Evolutionary conservation across 257 asterid genomes (phyloP), one percentile per base, ranked within the genome.

Genomic region (Fraxinus americana): DNA sequence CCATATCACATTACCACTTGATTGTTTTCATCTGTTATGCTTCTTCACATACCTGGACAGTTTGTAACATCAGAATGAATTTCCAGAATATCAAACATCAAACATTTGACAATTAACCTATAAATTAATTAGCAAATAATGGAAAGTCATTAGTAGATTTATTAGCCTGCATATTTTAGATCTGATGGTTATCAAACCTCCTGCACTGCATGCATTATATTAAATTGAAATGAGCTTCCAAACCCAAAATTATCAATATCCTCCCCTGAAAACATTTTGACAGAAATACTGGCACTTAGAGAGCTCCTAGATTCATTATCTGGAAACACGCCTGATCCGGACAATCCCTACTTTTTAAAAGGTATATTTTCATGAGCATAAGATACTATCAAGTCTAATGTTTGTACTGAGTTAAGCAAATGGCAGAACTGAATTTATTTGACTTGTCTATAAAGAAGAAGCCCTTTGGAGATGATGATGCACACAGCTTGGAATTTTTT

Each of bases 201-300:
- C n/a, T 10, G 27, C 2, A 25, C 19, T 63, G 69, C 69, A 63
- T 19, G 67, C 19, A 21, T 25, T 35, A 21, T 19, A 66, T 48
- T 38, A 32, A 74, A 74, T 69, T 10, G 10, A 65, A 70, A 43
- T 8, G 13, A 43, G 54, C 17, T 72, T 35, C 27, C 17, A 57
- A 10, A 39, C 41, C 72, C 65, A 57, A 75, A 66, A 79, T n/a
- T 9, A 57, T 54, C 27, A 39, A 67, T 52, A 66, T 38, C 66
- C 19, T 45, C 75, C 72, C 16, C 43, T 14, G 36, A 25, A 72
- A 29, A n/a, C 21, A 48, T 25, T 72, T 23, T 63, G 69, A 63
- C 36, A 27, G 36, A 63, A 63, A 27, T 11, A 23, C 69, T 63
- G 19, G 36, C 69, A 25, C 29, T 27, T 27, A 27, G 69, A 63